Base-by-base conservation (phyloP, 2,329 filamentous ascomycete genomes). In the Ceratocystis colombiana region DNA sequence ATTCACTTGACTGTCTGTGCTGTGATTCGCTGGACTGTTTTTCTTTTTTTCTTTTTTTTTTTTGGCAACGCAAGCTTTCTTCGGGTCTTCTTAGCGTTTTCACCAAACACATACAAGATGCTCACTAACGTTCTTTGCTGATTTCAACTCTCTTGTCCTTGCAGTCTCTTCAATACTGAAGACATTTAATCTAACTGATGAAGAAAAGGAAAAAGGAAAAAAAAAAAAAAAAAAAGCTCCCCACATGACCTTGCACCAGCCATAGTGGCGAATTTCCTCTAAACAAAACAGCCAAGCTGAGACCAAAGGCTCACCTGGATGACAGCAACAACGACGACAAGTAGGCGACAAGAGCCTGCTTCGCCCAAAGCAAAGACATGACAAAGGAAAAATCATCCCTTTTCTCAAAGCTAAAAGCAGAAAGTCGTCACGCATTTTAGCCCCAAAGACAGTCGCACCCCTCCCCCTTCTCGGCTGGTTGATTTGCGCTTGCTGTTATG, bases 211-310 rank as follows among this genome's bases (percentile, higher is more conserved):
- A 57, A 15, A 28, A 20, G 7, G 12, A 15, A 28, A 15, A 55
- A 55, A 30, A 30, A 5, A 55, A 10, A 8, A 10, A 10, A 57
- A 28, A 57, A 28, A n/a, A 6, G 12, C 20, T 20, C 55, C 37
- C 55, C 55, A 59, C 55, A 59, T 59, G 55, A 59, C 55, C 33
- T 37, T 30, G 55, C 55, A 37, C 55, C 55, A 10, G 55, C 12
- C 55, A 37, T 8, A 59, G 55, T 59, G 55, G 55, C 55, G 55
- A 59, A 59, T 59, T 8, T n/a, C 17, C 25, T 15, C 2, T 2
- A 30, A 33, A 30, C 28, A 59, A 30, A 20, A n/a, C 55, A 59
- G 12, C 50, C 25, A 15, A 33, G 28, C 55, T 41, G 37, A 41
- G 37, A 41, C 37, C 10, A 41, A 15, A 15, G 37, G 10, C 37